A percentile compares a stretch with the other conserved stretches of the same genome.
These are phyloP conservation scores for Entelexis paramagnoliae DNA, from an alignment of 1,139 yeast species.

Conservation along the genomic window DNA sequence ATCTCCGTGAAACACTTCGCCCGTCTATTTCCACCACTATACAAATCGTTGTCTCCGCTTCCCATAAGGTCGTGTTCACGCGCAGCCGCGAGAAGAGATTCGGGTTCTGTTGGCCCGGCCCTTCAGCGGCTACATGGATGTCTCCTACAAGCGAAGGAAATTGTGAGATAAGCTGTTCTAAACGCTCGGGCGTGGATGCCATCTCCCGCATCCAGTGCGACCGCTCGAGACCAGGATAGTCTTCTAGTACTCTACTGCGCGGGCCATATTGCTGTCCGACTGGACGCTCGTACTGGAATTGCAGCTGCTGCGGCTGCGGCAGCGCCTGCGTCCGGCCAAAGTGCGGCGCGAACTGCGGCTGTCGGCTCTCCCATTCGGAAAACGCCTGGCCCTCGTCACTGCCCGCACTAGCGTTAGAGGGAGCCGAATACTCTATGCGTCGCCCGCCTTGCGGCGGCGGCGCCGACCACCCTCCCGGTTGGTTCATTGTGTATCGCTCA, in stretches of 20 bases:
- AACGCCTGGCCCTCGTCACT: not conserved
- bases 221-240: not conserved
- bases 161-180: conserved; percentile 18
- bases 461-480: not conserved
- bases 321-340: not conserved
- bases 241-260: not conserved
- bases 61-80: conserved; percentile 84
- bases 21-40: conserved; percentile 47
- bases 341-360: not conserved
- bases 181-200: not conserved
- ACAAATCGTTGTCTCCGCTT: conserved; percentile 84
- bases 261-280: not conserved
- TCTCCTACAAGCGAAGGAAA: conserved; percentile 30
- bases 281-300: not conserved
- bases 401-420: not conserved
- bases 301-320: not conserved
- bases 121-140: conserved; percentile 25
- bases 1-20: conserved; percentile 42
- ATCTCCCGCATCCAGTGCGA: conserved; percentile 1
- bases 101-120: conserved; percentile 25
- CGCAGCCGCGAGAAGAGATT: conserved; percentile 23
- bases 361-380: not conserved
- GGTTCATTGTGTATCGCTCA: not conserved
- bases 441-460: not conserved
- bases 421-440: no score